Percentiles rank a stretch among this genome's conserved stretches.
Evolutionary conservation across 768 basidiomycete species (phyloP).

Genomic region (Rubroboletus pulcherrimus): DNA sequence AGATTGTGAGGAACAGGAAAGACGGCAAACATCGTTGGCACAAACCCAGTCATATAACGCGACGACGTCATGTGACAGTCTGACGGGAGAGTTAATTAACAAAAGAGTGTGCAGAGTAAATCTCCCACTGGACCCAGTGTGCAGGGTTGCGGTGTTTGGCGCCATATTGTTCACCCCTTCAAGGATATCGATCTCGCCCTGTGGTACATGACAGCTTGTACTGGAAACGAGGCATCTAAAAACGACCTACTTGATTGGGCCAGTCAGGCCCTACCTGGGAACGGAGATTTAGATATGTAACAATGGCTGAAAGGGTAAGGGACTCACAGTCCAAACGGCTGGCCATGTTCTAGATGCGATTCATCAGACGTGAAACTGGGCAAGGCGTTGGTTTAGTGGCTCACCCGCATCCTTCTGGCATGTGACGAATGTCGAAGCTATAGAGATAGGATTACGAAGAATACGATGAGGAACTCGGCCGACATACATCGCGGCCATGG

Average conservation of each 20-base stretch:
- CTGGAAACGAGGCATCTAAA: background rate
- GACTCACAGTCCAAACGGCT: conserved; percentile 22
- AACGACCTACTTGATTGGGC: conserved; percentile 12
- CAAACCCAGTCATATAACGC: conserved; percentile 21
- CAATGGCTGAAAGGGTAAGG: background rate
- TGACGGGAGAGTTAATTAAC: background rate
- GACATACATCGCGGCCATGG: conserved; percentile 21
- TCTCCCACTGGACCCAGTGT: conserved; percentile 26
- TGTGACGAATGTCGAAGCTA: conserved; percentile 31
- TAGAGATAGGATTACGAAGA: background rate
- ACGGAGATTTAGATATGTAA: no score
- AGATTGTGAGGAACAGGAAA: background rate
- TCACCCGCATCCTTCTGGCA: conserved; percentile 33
- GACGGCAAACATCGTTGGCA: background rate
- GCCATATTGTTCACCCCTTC: conserved; percentile 43
- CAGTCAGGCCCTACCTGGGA: conserved; percentile 17
- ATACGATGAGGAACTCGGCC: background rate
- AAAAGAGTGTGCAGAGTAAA: background rate
- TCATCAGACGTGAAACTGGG: background rate
- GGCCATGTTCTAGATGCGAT: conserved; percentile 23
- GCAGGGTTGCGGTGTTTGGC: conserved; percentile 33
- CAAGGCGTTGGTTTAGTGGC: background rate
- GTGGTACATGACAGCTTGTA: background rate
- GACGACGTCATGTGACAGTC: conserved; percentile 20
- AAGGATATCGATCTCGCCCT: conserved; percentile 47